Conservation (phyloP, 345 rosid species). For the Sisymbrium irio region DNA sequence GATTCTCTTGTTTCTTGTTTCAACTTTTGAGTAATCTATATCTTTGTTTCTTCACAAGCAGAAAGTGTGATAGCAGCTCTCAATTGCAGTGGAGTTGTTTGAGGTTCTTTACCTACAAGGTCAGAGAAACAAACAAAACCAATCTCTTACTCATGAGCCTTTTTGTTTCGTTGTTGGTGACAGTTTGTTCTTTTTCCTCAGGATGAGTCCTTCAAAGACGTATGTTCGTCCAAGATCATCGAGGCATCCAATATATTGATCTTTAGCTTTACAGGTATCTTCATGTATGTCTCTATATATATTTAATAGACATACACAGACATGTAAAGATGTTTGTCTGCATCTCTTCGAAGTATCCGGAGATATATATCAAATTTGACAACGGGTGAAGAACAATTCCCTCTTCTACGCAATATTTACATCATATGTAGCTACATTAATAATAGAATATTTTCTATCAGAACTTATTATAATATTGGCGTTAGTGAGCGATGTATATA, state of each 20-base stretch:
- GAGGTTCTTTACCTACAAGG: conserved; percentile 92
- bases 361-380: no score
- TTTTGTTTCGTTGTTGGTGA: not conserved
- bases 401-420: no score
- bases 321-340: conserved; percentile 43
- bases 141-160: not conserved
- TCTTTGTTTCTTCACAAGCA: conserved; percentile 46
- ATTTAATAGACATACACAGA: conserved; percentile 31
- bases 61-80: conserved; percentile 97
- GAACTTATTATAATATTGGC: no score
- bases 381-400: no score
- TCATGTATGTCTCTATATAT: conserved; percentile 1
- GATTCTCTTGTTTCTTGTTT: not conserved
- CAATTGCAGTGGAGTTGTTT: conserved; percentile 89
- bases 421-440: no score
- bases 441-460: no score
- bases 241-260: conserved; percentile 64
- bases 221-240: conserved; percentile 92
- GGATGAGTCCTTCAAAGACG: conserved; percentile 99
- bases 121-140: conserved; percentile 21
- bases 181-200: conserved; percentile 28
- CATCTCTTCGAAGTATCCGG: no score
- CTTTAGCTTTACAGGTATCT: conserved; percentile 31
- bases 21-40: not conserved
- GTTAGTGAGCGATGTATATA: no score